Evolutionary conservation across 805 yeast genomes (phyloP).

Genomic region (Pichia insulana): DNA sequence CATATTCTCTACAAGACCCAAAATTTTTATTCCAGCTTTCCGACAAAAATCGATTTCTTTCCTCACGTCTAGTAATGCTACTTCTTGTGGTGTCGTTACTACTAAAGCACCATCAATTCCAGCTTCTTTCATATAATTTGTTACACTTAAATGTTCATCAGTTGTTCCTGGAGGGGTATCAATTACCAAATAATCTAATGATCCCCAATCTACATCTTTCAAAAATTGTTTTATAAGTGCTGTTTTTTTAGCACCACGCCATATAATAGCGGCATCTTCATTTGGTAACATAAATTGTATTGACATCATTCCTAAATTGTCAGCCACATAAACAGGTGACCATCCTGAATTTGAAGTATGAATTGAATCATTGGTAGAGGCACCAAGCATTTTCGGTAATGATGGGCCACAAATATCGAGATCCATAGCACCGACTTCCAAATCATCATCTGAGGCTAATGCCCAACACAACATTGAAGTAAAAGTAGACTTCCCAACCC

Average conservation of each 20-base stretch:
- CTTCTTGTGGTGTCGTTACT: conserved; percentile 97
- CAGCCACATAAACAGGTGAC: conserved; percentile 95
- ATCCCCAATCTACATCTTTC: conserved; percentile 94
- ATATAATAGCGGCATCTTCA: conserved; percentile 85
- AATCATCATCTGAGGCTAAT: conserved; percentile 65
- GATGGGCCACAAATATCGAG: conserved; percentile 98
- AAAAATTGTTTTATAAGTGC: conserved; percentile 88
- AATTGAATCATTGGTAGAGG: conserved; percentile 77
- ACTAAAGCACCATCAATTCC: conserved; percentile 94
- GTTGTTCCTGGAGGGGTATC: conserved; percentile 99
- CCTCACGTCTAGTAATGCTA: conserved; percentile 86
- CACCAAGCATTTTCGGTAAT: conserved; percentile 89
- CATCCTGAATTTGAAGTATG: conserved; percentile 91
- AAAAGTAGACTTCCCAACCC: conserved; percentile 96
- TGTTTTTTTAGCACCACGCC: conserved; percentile 97
- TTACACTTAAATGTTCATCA: conserved; percentile 90
- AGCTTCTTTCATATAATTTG: conserved; percentile 76
- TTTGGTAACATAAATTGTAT: conserved; percentile 93
- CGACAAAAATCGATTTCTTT: conserved; percentile 93
- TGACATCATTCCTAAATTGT: conserved; percentile 91
- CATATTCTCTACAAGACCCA: conserved; percentile 96
- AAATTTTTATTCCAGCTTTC: conserved; percentile 76
- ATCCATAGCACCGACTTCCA: conserved; percentile 95
- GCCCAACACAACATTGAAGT: conserved; percentile 97
- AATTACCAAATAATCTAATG: conserved; percentile 73